Percentiles rank a stretch among this genome's conserved stretches.
phyloP scores from a whole-genome alignment of 1,284 basidiomycete genomes.

The Hemileia vastatrix region DNA sequence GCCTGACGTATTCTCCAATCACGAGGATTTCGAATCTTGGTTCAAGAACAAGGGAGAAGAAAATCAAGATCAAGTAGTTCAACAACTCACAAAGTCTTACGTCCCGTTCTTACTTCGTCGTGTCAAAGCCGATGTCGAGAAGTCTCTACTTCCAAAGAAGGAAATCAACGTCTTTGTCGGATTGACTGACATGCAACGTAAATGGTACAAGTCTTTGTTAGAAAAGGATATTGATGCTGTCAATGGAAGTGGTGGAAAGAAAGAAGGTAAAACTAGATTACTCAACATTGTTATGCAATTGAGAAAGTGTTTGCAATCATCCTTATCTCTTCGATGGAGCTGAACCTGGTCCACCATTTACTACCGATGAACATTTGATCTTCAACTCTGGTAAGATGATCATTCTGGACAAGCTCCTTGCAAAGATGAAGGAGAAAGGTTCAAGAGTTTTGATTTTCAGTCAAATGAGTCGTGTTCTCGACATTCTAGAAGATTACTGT shows the following conservation, averaged over 20 bases:
- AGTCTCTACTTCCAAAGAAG: conserved; percentile 89
- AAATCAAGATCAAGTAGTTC: conserved; percentile 81
- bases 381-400: conserved; percentile 95
- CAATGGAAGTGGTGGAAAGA: conserved; percentile 89
- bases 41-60: conserved; percentile 63
- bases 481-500: conserved; percentile 96
- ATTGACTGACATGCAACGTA: conserved; percentile 92
- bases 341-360: conserved; percentile 92
- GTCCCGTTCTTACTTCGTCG: conserved; percentile 86
- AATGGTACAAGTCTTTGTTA: conserved; percentile 89
- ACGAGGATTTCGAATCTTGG: conserved; percentile 56
- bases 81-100: conserved; percentile 92
- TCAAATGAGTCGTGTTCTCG: conserved; percentile 90
- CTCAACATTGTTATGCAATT: conserved; percentile 99
- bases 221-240: conserved; percentile 99
- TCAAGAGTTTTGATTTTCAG: conserved; percentile 94
- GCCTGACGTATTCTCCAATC: conserved; percentile 49
- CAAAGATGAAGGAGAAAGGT: conserved; percentile 79
- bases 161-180: conserved; percentile 98
- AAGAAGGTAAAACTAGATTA: conserved; percentile 91
- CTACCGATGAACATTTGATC: conserved; percentile 91
- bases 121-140: conserved; percentile 95
- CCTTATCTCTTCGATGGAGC: conserved; percentile 52
- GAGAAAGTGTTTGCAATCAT: conserved; percentile 52
- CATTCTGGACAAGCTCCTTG: conserved; percentile 85